Conservation (phyloP, 148 eudicot species). For the Rheum nobile region DNA sequence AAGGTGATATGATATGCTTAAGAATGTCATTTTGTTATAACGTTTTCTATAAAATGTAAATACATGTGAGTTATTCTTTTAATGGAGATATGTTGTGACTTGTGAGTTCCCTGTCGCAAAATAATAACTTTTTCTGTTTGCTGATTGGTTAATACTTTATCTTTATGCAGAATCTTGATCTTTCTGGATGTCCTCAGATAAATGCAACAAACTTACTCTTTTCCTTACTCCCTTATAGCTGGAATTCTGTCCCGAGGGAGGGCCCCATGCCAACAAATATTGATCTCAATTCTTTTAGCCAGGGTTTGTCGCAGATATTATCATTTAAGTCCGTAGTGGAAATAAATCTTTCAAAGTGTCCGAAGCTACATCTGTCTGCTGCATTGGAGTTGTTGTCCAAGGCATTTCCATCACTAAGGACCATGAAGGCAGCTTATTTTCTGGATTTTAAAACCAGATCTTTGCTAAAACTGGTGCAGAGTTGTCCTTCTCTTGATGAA, state of each 20-base stretch:
- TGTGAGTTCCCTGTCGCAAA: not conserved
- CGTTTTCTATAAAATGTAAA: not conserved
- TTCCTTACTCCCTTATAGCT: conserved; percentile 39
- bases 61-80: not conserved
- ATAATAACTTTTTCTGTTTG: not conserved
- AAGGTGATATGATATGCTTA: conserved; percentile 33
- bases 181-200: conserved; percentile 80
- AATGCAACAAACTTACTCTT: conserved; percentile 30
- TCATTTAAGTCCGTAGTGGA: conserved; percentile 51
- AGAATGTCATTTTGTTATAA: not conserved
- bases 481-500: conserved; percentile 38
- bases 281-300: conserved; percentile 16
- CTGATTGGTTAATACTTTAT: conserved; percentile 2
- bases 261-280: conserved; percentile 10
- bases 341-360: conserved; percentile 76
- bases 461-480: conserved; percentile 35
- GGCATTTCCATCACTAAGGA: conserved; percentile 65
- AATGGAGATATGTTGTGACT: not conserved
- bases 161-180: conserved; percentile 67
- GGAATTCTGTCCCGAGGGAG: conserved; percentile 22
- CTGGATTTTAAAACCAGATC: conserved; percentile 35
- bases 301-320: conserved; percentile 21
- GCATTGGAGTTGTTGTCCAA: conserved; percentile 40
- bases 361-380: conserved; percentile 38
- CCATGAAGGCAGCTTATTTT: conserved; percentile 46